phyloP scores from a whole-genome alignment of 768 basidiomycete species.

The Leccinum longicurvipes region DNA sequence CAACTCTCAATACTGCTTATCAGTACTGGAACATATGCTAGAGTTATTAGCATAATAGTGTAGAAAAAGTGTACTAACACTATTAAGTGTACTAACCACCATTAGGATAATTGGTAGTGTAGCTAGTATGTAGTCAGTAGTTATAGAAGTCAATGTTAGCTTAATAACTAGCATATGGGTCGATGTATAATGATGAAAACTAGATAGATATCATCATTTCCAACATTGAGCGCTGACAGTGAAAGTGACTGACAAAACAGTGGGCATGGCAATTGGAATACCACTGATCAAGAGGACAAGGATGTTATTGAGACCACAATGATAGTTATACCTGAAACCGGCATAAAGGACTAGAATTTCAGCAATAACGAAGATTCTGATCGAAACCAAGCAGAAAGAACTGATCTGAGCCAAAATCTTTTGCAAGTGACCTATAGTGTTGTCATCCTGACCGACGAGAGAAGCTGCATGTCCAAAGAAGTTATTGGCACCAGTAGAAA shows the following conservation, averaged over 20 bases:
- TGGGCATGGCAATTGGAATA: slow-evolving; percentile 99
- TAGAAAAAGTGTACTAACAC: too few species aligned
- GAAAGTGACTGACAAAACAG: slow-evolving; percentile 95
- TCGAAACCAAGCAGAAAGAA: slow-evolving; percentile 94
- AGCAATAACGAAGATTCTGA: slow-evolving; percentile 92
- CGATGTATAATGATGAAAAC: too few species aligned
- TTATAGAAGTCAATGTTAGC: too few species aligned
- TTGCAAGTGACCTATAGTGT: slow-evolving; percentile 97
- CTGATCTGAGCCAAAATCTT: slow-evolving; percentile 98
- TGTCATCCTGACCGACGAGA: slow-evolving; percentile 95
- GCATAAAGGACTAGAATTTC: slow-evolving; percentile 95
- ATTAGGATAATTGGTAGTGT: too few species aligned
- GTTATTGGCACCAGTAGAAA: slow-evolving; percentile 96
- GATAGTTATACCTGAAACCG: slow-evolving; percentile 86
- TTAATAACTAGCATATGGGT: too few species aligned
- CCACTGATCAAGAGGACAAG: slow-evolving; percentile 98
- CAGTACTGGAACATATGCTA: too few species aligned
- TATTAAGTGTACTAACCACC: too few species aligned
- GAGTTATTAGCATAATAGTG: too few species aligned
- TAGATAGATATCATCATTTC: too few species aligned
- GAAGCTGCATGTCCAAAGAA: slow-evolving; percentile 99
- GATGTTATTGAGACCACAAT: slow-evolving; percentile 94
- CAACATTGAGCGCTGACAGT: slow-evolving; percentile 98
- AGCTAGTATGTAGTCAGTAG: too few species aligned
- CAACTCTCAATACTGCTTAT: too few species aligned